Base-by-base conservation (phyloP, 495 filamentous ascomycete species). In the Daldinia grandis region DNA sequence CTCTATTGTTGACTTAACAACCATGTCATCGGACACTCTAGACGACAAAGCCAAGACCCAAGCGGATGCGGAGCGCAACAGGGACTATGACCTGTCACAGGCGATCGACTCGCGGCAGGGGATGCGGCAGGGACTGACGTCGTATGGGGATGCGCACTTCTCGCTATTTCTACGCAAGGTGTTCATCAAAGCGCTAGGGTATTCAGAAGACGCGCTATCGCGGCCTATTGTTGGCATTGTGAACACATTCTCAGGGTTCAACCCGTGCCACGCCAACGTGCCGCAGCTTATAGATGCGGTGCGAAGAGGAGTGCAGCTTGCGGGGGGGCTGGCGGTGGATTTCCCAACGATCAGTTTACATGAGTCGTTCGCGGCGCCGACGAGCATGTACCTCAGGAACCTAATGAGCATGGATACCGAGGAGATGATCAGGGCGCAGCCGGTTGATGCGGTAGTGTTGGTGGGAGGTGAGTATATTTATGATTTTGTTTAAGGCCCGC, bases 361-460 rank as follows among this genome's bases (percentile, higher is more conserved):
- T 50, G 89, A 91, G 77, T 82, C 80, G 0, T 91, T 91, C 73
- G 84, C 88, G 0, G 76, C 83, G 47, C 88, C 88, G 3, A 90
- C 88, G 8, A 91, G 89, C 77, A 91, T 91, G 88, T 90, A 86
- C 60, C 65, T 90, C 60, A 74, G 89, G 47, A 91, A 91, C 72
- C 58, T 91, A 47, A 91, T 91, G 88, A 88, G 87, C 68, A 89
- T 91, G 87, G 88, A 91, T 72, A 91, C 89, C 0, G 89, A 91
- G 74, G 89, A 91, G 78, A 90, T 91, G 89, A 86, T 91, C 21
- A 71, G 75, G 27, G 88, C 88, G 14, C 88, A 91, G 75, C 88
- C 89, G 0, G 79, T 89, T 8, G 88, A 91, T 76, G 86, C 86
- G 0, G 87, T 86, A 47, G 82, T 91, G 27, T 81, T 90, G 74